Conservation (phyloP, 2,329 filamentous ascomycete species). For the Sclerotinia minor region DNA sequence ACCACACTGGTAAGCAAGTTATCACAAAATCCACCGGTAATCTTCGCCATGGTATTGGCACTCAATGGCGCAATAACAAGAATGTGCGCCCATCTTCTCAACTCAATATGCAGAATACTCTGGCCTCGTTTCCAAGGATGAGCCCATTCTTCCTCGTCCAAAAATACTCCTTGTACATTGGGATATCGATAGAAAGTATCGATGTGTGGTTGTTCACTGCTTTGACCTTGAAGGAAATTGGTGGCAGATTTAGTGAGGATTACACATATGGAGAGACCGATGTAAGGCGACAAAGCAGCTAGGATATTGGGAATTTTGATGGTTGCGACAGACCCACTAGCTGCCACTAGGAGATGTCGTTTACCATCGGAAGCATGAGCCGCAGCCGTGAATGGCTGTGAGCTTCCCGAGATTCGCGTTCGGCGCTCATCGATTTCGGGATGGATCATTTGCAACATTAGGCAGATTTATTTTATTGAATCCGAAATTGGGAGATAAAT, state of each 20-base stretch:
- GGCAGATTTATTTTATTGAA: neutral
- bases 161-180: slow-evolving; percentile 78
- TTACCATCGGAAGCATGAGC: slow-evolving; percentile 50
- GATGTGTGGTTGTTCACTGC: slow-evolving; percentile 72
- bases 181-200: slow-evolving; percentile 58
- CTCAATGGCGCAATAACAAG: slow-evolving; percentile 78
- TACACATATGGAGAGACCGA: slow-evolving; percentile 74
- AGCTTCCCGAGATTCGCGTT: slow-evolving; percentile 20
- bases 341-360: slow-evolving; percentile 63
- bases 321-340: slow-evolving; percentile 77
- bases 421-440: slow-evolving; percentile 26
- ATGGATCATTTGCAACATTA: slow-evolving; percentile 33
- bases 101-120: slow-evolving; percentile 87
- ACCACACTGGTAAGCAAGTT: slow-evolving; percentile 73
- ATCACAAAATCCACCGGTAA: slow-evolving; percentile 75
- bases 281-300: slow-evolving; percentile 53
- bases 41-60: slow-evolving; percentile 84
- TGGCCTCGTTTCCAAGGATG: slow-evolving; percentile 74
- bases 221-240: slow-evolving; percentile 75
- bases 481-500: too few relatives aligned
- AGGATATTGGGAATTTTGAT: slow-evolving; percentile 78
- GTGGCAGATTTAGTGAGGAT: slow-evolving; percentile 73
- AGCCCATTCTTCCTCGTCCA: slow-evolving; percentile 83
- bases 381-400: slow-evolving; percentile 36
- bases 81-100: slow-evolving; percentile 78